Evolutionary conservation across 441 rosid species (phyloP).

Genomic region (Kokia cookei): DNA sequence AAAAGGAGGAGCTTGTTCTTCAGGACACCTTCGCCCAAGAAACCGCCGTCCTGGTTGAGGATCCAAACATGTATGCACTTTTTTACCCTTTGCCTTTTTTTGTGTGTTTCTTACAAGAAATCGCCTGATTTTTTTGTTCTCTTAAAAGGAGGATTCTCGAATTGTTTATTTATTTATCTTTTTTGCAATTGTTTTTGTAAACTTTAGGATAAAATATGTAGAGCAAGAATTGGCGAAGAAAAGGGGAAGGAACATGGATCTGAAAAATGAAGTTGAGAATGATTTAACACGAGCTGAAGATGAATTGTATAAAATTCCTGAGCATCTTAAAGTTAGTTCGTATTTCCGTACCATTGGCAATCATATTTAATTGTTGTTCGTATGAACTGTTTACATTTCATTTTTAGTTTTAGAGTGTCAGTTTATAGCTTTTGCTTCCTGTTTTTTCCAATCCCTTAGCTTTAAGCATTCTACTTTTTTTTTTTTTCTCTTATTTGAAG

Average conservation of each 20-base stretch:
- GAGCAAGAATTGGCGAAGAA: slow-evolving; percentile 88
- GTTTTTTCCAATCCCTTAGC: background rate
- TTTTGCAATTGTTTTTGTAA: background rate
- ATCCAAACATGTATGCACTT: slow-evolving; percentile 69
- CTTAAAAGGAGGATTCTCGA: background rate
- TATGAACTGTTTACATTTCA: background rate
- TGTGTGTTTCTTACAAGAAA: background rate
- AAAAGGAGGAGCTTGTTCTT: slow-evolving; percentile 89
- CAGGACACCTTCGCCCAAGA: slow-evolving; percentile 97
- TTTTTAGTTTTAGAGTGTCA: background rate
- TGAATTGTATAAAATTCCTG: slow-evolving; percentile 83
- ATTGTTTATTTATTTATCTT: background rate
- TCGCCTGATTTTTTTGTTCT: background rate
- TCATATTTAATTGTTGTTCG: background rate
- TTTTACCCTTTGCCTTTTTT: background rate
- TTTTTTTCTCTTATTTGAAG: background rate
- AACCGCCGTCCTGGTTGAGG: slow-evolving; percentile 94
- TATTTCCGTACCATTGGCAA: background rate
- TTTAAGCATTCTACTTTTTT: background rate
- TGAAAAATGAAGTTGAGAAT: slow-evolving; percentile 47
- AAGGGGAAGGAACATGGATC: slow-evolving; percentile 52
- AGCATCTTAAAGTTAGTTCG: slow-evolving; percentile 79
- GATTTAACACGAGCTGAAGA: slow-evolving; percentile 76
- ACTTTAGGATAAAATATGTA: slow-evolving; percentile 58
- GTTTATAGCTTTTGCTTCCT: background rate